A percentile compares a stretch with the other conserved stretches of the same genome.
Conservation (phyloP, 805 yeast species). For the Starmerella apicola region DNA sequence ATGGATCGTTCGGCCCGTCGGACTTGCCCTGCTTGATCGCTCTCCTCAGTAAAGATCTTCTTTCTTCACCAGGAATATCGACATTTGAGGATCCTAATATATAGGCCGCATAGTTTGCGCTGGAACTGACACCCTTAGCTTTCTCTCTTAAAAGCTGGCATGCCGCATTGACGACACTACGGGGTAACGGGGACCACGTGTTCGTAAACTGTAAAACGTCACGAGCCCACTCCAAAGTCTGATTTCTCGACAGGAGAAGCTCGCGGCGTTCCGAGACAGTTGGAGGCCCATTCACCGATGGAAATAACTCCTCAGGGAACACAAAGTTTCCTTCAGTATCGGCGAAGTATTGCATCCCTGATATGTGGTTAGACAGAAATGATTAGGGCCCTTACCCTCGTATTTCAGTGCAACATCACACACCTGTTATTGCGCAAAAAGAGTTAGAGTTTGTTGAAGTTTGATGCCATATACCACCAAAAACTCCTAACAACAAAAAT, state of each 20-base stretch:
- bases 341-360: slow-evolving; percentile 16
- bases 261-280: slow-evolving; percentile 7
- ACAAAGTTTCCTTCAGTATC: slow-evolving; percentile 23
- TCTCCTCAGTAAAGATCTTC: not conserved
- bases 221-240: slow-evolving; percentile 24
- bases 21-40: not conserved
- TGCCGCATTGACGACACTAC: slow-evolving; percentile 20
- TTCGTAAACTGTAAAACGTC: slow-evolving; percentile 24
- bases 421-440: too few species aligned
- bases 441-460: too few species aligned
- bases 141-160: slow-evolving; percentile 17
- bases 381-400: too few species aligned
- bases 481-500: too few species aligned
- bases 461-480: too few species aligned
- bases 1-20: not conserved
- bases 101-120: slow-evolving; percentile 19
- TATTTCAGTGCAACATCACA: too few species aligned
- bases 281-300: slow-evolving; percentile 18
- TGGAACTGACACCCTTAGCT: slow-evolving; percentile 10
- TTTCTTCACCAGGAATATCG: not conserved
- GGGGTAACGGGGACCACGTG: slow-evolving; percentile 21
- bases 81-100: slow-evolving; percentile 2
- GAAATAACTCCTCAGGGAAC: slow-evolving; percentile 27
- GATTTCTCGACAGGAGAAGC: slow-evolving; percentile 2
- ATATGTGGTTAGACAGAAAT: too few species aligned